Evolutionary conservation across 1,139 yeast species (phyloP).

Genomic region (Hyphopichia pseudoburtonii): DNA sequence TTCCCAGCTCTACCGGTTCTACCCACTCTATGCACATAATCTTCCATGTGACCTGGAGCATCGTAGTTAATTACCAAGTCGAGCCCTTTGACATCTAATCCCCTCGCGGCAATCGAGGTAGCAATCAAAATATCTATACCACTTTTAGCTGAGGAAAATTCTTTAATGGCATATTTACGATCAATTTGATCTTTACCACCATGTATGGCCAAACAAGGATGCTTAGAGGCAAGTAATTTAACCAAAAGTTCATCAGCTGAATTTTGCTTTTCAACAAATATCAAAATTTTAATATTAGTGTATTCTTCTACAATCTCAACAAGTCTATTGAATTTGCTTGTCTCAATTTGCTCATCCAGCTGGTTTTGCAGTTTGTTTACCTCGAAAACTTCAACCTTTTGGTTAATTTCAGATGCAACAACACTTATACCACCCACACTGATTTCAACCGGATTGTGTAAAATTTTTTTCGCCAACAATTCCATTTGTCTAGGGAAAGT

Average conservation of each 20-base stretch:
- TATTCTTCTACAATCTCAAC: constrained; percentile 53
- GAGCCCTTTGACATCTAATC: constrained; percentile 84
- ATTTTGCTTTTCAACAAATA: constrained; percentile 87
- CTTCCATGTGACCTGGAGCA: constrained; percentile 91
- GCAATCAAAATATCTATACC: constrained; percentile 70
- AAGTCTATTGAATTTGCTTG: constrained; percentile 52
- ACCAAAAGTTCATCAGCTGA: constrained; percentile 71
- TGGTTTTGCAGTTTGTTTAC: neutral
- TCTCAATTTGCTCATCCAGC: constrained; percentile 30
- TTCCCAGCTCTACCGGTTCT: constrained; percentile 94
- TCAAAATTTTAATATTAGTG: constrained; percentile 50
- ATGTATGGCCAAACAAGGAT: constrained; percentile 69
- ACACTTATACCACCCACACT: constrained; percentile 80
- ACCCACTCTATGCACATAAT: constrained; percentile 95
- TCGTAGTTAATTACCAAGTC: constrained; percentile 83
- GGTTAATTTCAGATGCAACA: constrained; percentile 80
- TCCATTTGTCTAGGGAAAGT: constrained; percentile 88
- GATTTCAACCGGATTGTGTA: constrained; percentile 69
- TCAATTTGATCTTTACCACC: constrained; percentile 93
- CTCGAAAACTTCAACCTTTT: constrained; percentile 62
- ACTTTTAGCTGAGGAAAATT: constrained; percentile 58
- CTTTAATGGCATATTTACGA: constrained; percentile 71
- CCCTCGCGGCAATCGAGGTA: constrained; percentile 94
- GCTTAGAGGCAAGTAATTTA: constrained; percentile 56
- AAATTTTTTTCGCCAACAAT: constrained; percentile 62